phyloP scores from a whole-genome alignment of 2,329 filamentous ascomycete species.

The Pseudogymnoascus sp. region DNA sequence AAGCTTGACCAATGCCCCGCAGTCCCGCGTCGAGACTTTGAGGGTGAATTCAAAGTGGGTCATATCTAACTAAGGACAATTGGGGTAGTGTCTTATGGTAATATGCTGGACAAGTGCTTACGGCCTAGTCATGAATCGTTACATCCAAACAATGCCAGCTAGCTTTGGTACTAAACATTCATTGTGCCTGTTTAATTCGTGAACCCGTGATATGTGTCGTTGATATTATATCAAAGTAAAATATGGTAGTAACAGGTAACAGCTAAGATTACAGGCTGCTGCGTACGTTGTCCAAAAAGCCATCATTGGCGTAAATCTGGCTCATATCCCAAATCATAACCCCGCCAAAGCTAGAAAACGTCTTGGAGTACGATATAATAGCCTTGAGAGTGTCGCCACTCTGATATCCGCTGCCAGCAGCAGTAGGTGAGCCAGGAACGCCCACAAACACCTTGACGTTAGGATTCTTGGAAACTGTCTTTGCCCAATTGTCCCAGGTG shows the following conservation, averaged over 20 bases:
- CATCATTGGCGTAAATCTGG: slow-evolving; percentile 49
- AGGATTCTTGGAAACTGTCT: slow-evolving; percentile 45
- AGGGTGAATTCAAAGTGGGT: background rate
- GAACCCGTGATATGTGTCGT: background rate
- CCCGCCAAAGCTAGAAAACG: slow-evolving; percentile 54
- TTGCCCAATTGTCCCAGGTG: slow-evolving; percentile 59
- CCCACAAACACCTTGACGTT: slow-evolving; percentile 55
- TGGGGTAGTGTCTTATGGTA: background rate
- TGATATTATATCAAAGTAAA: slow-evolving; percentile 9
- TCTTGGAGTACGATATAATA: slow-evolving; percentile 45
- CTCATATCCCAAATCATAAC: slow-evolving; percentile 63
- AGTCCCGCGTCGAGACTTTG: background rate
- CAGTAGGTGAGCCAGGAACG: slow-evolving; percentile 39
- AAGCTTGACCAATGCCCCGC: background rate
- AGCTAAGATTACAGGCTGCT: slow-evolving; percentile 18
- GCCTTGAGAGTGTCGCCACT: slow-evolving; percentile 36
- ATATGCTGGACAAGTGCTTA: background rate
- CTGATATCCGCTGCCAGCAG: slow-evolving; percentile 49
- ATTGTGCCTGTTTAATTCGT: slow-evolving; percentile 1
- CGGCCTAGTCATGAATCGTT: background rate
- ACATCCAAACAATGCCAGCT: background rate
- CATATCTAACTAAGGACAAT: background rate
- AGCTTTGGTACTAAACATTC: background rate
- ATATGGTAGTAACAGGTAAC: slow-evolving; percentile 23
- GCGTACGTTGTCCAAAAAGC: slow-evolving; percentile 42